Evolutionary conservation across 2,329 filamentous ascomycete species (phyloP).

Genomic region (Pseudodiploospora longispora): DNA sequence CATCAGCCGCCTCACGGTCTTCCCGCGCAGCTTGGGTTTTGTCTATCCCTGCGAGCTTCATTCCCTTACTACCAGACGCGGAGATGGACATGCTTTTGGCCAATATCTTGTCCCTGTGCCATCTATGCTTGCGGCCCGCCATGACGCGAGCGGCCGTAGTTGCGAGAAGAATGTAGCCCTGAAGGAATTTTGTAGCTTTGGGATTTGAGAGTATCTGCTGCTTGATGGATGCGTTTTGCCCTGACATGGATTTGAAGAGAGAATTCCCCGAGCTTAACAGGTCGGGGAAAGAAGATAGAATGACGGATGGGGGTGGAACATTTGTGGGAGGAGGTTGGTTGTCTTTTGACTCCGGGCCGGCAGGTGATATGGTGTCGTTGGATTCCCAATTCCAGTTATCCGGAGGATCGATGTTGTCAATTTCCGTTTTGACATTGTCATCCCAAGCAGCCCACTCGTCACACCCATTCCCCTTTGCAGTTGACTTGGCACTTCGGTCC

Average conservation of each 20-base stretch:
- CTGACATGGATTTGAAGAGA: slow-evolving; percentile 58
- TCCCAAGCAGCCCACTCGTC: slow-evolving; percentile 47
- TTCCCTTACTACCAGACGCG: slow-evolving; percentile 65
- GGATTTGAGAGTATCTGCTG: slow-evolving; percentile 57
- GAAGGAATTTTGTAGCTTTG: slow-evolving; percentile 54
- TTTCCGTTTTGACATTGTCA: slow-evolving; percentile 12
- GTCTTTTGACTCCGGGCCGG: slow-evolving; percentile 17
- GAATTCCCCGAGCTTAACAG: slow-evolving; percentile 59
- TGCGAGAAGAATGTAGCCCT: slow-evolving; percentile 54
- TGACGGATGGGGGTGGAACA: slow-evolving; percentile 76
- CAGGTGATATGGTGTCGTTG: slow-evolving; percentile 23
- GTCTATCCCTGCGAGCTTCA: slow-evolving; percentile 86
- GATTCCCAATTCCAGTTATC: slow-evolving; percentile 45
- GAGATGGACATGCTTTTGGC: slow-evolving; percentile 86
- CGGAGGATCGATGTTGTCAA: slow-evolving; percentile 11
- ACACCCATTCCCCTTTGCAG: slow-evolving; percentile 20
- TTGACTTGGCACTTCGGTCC: slow-evolving; percentile 13
- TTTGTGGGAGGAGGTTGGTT: slow-evolving; percentile 63
- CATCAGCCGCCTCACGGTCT: slow-evolving; percentile 75
- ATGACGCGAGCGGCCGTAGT: slow-evolving; percentile 71
- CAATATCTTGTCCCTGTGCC: slow-evolving; percentile 82
- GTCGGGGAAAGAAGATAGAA: slow-evolving; percentile 68
- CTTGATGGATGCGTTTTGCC: slow-evolving; percentile 48
- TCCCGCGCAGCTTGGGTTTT: slow-evolving; percentile 75
- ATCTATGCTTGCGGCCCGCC: slow-evolving; percentile 75